A percentile compares a stretch with the other conserved stretches of the same genome.
phyloP scores from a whole-genome alignment of 768 basidiomycete genomes.

The Krasilnikovozyma curviuscula region DNA sequence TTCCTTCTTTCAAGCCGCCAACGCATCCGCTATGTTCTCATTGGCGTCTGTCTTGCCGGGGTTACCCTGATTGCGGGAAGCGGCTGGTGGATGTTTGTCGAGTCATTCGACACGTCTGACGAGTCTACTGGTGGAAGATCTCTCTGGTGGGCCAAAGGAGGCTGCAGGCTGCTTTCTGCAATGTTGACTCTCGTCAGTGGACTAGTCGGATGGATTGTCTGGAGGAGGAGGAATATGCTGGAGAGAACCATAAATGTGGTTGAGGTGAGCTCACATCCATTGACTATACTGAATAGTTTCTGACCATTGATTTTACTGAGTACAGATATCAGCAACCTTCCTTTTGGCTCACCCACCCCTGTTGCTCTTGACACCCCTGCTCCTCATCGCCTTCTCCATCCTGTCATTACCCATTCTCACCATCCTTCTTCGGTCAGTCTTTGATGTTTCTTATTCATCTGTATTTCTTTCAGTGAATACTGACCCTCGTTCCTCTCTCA shows the following conservation, averaged over 20 bases:
- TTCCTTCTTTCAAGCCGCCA: not conserved
- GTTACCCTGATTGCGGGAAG: not conserved
- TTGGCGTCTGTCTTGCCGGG: not conserved
- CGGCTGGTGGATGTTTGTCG: slow-evolving; percentile 6
- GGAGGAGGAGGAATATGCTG: not conserved
- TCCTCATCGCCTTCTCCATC: slow-evolving; percentile 23
- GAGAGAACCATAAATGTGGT: slow-evolving; percentile 6
- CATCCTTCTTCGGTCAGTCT: slow-evolving; percentile 20
- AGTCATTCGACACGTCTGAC: not conserved
- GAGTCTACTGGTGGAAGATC: not conserved
- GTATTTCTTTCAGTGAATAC: too few species aligned
- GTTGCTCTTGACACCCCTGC: slow-evolving; percentile 23
- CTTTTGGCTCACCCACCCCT: slow-evolving; percentile 25
- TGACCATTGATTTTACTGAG: not conserved
- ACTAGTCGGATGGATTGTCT: not conserved
- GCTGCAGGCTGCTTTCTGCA: slow-evolving; percentile 3
- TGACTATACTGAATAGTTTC: not conserved
- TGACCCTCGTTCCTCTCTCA: slow-evolving; percentile 26
- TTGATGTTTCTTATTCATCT: too few species aligned
- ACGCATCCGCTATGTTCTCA: not conserved
- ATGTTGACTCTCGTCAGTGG: not conserved
- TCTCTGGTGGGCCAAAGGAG: not conserved
- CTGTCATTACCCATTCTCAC: slow-evolving; percentile 24
- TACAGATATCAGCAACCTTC: slow-evolving; percentile 22
- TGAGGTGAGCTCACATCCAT: not conserved